phyloP scores from a whole-genome alignment of 2,329 filamentous ascomycete species.

The Cryphonectria carpinicola region DNA sequence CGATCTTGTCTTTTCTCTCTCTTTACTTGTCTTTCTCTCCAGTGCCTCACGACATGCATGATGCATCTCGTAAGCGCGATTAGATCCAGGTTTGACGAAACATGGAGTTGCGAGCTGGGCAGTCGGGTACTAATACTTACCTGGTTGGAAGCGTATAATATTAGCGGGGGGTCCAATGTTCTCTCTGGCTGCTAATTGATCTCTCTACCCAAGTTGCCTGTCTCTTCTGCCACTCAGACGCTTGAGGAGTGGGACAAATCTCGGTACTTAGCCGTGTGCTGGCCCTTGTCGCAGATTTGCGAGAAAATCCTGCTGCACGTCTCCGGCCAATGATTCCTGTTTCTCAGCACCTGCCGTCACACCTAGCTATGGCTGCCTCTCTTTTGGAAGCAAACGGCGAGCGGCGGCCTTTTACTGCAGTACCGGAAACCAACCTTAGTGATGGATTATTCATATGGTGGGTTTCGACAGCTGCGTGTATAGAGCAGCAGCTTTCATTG shows the following conservation, averaged over 20 bases:
- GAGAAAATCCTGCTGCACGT: slow-evolving; percentile 26
- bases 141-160: not conserved
- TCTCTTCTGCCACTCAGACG: slow-evolving; percentile 4
- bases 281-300: slow-evolving; percentile 29
- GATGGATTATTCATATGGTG: not conserved
- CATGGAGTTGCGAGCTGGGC: not conserved
- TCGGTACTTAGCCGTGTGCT: slow-evolving; percentile 29
- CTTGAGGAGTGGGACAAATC: slow-evolving; percentile 27
- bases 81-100: not conserved
- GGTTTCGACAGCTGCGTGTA: not conserved
- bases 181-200: not conserved
- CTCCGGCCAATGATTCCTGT: slow-evolving; percentile 14
- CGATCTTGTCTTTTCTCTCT: not conserved
- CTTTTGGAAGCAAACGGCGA: not conserved
- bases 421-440: not conserved
- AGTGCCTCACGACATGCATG: not conserved
- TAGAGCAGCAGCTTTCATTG: not conserved
- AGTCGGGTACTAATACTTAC: not conserved
- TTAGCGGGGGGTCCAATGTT: not conserved
- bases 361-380: not conserved
- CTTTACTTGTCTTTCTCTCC: not conserved
- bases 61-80: not conserved
- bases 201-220: not conserved
- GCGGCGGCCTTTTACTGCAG: not conserved
- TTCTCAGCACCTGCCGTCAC: slow-evolving; percentile 7